These are phyloP conservation scores for Emmonsiellopsis sp. DNA, from an alignment of 2,329 filamentous ascomycete species.

Conservation along the genomic window DNA sequence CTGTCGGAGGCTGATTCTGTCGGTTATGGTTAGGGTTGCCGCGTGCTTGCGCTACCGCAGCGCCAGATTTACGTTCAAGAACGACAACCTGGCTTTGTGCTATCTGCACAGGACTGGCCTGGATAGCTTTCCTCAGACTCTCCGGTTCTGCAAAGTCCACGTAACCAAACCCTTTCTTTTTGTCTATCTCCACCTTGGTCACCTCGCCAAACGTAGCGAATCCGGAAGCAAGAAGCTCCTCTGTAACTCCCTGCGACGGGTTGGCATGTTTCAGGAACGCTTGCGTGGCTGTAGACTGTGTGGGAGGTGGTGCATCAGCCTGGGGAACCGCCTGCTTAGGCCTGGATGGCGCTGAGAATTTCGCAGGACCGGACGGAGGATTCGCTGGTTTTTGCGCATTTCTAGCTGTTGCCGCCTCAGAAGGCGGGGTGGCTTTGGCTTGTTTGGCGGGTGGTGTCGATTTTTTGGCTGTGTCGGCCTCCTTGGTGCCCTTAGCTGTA, in stretches of 20 bases:
- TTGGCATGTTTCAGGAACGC: slow-evolving; percentile 78
- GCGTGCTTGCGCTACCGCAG: slow-evolving; percentile 4
- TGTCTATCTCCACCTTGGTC: slow-evolving; percentile 80
- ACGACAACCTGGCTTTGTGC: slow-evolving; percentile 82
- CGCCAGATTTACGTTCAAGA: slow-evolving; percentile 48
- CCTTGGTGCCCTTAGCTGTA: slow-evolving; percentile 7
- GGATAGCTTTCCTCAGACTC: slow-evolving; percentile 66
- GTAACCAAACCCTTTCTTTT: slow-evolving; percentile 89
- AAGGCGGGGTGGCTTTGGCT: slow-evolving; percentile 5
- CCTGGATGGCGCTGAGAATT: not conserved
- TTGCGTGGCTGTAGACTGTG: slow-evolving; percentile 25
- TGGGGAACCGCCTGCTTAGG: slow-evolving; percentile 9
- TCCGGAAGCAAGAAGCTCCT: slow-evolving; percentile 64
- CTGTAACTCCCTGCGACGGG: slow-evolving; percentile 83
- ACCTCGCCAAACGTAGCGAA: slow-evolving; percentile 67
- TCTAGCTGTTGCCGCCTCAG: slow-evolving; percentile 9
- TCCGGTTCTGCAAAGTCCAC: slow-evolving; percentile 74
- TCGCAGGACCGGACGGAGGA: not conserved
- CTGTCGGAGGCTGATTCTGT: not conserved
- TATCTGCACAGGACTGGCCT: slow-evolving; percentile 70
- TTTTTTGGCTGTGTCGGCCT: slow-evolving; percentile 6
- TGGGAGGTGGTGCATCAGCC: slow-evolving; percentile 11
- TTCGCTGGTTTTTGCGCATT: slow-evolving; percentile 6
- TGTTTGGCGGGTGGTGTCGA: slow-evolving; percentile 3
- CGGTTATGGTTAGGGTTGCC: slow-evolving; percentile 4